Percentiles rank a stretch among this genome's conserved stretches.
These are phyloP conservation scores for Xylaria sp. DNA, from an alignment of 2,329 filamentous ascomycete species.

Conservation along the genomic window DNA sequence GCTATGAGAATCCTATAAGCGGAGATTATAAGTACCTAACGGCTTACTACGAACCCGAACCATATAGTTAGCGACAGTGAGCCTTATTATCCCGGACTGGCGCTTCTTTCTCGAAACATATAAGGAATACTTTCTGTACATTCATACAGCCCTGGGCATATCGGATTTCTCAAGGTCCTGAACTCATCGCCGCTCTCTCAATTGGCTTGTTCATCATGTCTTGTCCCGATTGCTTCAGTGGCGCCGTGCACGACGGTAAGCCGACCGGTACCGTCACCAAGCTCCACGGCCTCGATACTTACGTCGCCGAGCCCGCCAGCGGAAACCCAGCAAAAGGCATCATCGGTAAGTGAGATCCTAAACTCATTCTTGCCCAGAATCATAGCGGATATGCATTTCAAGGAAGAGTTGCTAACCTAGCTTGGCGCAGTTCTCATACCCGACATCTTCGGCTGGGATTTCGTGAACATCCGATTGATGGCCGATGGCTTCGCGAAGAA, in stretches of 20 bases:
- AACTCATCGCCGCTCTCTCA: neutral
- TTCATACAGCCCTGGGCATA: no score
- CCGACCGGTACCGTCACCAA: conserved; percentile 58
- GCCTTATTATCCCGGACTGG: no score
- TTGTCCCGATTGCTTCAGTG: conserved; percentile 56
- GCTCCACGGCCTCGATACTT: conserved; percentile 61
- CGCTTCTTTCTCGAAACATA: no score
- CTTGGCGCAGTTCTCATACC: conserved; percentile 59
- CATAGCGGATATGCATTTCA: neutral
- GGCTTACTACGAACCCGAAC: no score
- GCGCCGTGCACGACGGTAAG: conserved; percentile 47
- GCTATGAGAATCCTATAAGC: no score
- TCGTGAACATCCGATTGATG: conserved; percentile 63
- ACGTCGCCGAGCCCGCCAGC: conserved; percentile 56
- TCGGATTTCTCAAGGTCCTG: neutral
- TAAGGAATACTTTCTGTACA: no score
- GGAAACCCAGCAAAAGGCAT: conserved; percentile 57
- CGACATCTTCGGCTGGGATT: conserved; percentile 66
- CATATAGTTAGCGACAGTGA: no score
- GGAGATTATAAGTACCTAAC: no score
- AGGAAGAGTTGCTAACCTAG: conserved; percentile 5
- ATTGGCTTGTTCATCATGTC: neutral
- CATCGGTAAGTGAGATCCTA: conserved; percentile 45
- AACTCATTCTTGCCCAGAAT: neutral
- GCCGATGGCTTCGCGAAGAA: conserved; percentile 66